Evolutionary conservation across 164 flowering plant species (phyloP), one percentile per base, ranked within the genome.

Genomic region (Cinnamomum chago): DNA sequence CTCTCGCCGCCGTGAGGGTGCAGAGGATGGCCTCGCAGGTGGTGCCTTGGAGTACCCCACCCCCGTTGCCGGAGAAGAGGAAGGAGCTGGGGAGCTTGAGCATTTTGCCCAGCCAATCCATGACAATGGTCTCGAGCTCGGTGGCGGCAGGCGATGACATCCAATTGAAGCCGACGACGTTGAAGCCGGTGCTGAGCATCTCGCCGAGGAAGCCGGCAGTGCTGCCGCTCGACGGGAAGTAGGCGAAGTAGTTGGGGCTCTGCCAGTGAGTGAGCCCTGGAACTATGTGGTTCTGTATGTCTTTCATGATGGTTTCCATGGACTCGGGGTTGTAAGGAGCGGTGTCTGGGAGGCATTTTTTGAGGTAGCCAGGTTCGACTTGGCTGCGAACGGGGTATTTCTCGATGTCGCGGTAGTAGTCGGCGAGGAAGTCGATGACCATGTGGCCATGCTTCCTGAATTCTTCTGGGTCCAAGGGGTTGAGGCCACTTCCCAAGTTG

Each of bases 211-310:
- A 84, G 0, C 87, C 90, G 0, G 92, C 94, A 2, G 75, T 77
- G 73, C 89, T 86, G 0, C 79, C 84, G 40, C 84, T 84, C 2
- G 87, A 76, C 10, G 88, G 91, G 73, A 84, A 90, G 80, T 86
- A 88, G 3, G 90, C 94, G 60, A 83, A 91, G 74, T 78, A 85
- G 66, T 85, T 84, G 0, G 92, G 96, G 72, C 92, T 91, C 67
- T 84, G 88, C 95, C 95, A 89, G 60, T 88, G 93, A 0, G 92
- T 89, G 1, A 91, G 17, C 0, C 93, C 95, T 0, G 95, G 95
- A 5, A 90, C 65, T 2, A 90, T 87, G 20, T 87, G 70, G 1
- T 67, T 76, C 22, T 80, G 78, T 7, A 89, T 82, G 55, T 89
- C 93, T 71, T 82, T 40, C 1, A 89, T 84, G 23, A 88, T 85